phyloP scores from a whole-genome alignment of 78 protist species.

The Emiliania huxleyi region DNA sequence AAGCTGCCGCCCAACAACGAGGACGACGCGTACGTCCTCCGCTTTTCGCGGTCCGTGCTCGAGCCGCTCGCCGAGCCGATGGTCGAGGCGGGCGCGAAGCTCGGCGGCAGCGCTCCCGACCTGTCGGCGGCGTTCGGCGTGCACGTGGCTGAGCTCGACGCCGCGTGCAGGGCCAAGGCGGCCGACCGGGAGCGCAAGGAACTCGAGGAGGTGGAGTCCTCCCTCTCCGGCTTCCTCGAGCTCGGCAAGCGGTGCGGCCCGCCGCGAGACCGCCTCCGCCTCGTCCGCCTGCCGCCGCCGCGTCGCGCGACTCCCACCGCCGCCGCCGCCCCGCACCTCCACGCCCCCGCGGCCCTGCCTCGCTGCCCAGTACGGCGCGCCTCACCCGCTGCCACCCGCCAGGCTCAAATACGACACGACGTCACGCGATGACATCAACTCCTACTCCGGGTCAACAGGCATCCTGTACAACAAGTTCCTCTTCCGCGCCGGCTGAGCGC shows the following conservation, averaged over 20 bases:
- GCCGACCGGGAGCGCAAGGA: not conserved
- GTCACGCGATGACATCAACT: not conserved
- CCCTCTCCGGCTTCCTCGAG: not conserved
- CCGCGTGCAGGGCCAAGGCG: not conserved
- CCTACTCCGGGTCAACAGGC: not conserved
- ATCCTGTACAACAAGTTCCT: not conserved
- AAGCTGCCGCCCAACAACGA: not conserved
- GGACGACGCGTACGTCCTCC: constrained; percentile 13
- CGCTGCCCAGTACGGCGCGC: too few relatives aligned
- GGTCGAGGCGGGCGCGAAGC: not conserved
- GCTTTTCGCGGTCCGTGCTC: not conserved
- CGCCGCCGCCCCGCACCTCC: too few relatives aligned
- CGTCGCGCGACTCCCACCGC: too few relatives aligned
- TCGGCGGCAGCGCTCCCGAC: not conserved
- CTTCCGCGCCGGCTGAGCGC: constrained; percentile 1
- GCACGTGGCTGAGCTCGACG: not conserved
- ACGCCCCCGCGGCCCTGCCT: too few relatives aligned
- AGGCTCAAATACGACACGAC: not conserved
- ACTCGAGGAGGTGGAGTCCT: not conserved
- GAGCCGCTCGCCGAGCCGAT: not conserved
- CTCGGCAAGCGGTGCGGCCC: not conserved
- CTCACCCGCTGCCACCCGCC: too few relatives aligned
- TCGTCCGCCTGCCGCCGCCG: too few relatives aligned
- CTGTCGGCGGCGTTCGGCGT: not conserved
- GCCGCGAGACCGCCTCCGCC: too few relatives aligned